Evolutionary conservation across 345 rosid species (phyloP).

Genomic region (Camelina hispida): DNA sequence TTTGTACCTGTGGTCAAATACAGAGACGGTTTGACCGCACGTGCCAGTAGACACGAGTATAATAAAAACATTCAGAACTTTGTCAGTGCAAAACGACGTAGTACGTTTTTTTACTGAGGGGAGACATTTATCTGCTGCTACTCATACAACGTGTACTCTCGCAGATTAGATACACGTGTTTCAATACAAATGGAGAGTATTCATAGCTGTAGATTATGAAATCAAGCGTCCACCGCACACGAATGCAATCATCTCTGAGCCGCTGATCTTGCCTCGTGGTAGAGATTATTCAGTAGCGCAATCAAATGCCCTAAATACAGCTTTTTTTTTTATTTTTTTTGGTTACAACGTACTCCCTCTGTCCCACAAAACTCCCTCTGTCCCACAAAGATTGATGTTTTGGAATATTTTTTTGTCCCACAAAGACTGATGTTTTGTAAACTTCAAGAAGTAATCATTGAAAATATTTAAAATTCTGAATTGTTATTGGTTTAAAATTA

Average conservation of each 20-base stretch:
- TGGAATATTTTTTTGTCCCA: too few relatives aligned
- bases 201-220: conserved; percentile 15
- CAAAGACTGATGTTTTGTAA: too few relatives aligned
- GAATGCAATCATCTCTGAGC: conserved; percentile 31
- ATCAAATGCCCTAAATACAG: conserved; percentile 3
- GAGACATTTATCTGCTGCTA: conserved; percentile 18
- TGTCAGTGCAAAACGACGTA: conserved; percentile 31
- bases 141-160: conserved; percentile 20
- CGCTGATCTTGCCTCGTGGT: conserved; percentile 30
- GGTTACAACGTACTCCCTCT: too few relatives aligned
- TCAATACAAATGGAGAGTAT: neutral
- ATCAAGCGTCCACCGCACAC: conserved; percentile 28
- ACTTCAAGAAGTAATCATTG: too few relatives aligned
- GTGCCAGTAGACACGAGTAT: conserved; percentile 28
- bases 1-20: conserved; percentile 25
- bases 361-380: too few relatives aligned
- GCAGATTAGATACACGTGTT: conserved; percentile 1
- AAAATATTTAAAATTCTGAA: too few relatives aligned
- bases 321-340: neutral
- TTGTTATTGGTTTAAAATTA: too few relatives aligned
- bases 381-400: too few relatives aligned
- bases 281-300: neutral
- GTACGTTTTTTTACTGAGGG: neutral
- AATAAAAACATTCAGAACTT: conserved; percentile 1
- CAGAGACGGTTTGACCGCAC: conserved; percentile 29